These are phyloP conservation scores for Pyrus bretschneideri DNA, from an alignment of 306 rosid species.

Conservation along the genomic window DNA sequence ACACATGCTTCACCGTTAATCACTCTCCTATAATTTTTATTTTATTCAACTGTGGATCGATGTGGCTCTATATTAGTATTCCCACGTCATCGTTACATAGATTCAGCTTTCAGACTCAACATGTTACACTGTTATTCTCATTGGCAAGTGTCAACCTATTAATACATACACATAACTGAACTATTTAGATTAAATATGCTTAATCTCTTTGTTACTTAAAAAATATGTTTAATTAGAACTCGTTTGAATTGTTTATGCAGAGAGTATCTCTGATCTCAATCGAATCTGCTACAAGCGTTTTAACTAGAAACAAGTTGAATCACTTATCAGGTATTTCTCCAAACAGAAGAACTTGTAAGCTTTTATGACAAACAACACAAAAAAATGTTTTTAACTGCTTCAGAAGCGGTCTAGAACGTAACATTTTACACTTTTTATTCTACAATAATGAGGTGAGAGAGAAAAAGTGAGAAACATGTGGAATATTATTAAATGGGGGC, in stretches of 20 bases:
- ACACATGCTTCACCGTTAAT: constrained; percentile 2
- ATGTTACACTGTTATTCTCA: not conserved
- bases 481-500: not conserved
- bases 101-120: not conserved
- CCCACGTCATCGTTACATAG: not conserved
- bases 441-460: not conserved
- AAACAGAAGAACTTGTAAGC: no score
- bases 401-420: no score
- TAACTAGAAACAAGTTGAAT: no score
- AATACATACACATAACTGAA: no score
- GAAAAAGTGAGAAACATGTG: not conserved
- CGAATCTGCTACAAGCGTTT: no score
- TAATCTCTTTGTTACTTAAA: not conserved
- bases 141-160: not conserved
- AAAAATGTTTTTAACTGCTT: no score
- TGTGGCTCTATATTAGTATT: no score
- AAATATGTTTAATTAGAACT: no score
- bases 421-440: no score
- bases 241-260: no score
- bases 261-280: not conserved
- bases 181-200: not conserved
- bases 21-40: not conserved
- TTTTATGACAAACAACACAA: no score
- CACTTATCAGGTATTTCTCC: not conserved
- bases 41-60: not conserved